phyloP scores from a whole-genome alignment of 345 rosid genomes.

The Arabidopsis suecica region DNA sequence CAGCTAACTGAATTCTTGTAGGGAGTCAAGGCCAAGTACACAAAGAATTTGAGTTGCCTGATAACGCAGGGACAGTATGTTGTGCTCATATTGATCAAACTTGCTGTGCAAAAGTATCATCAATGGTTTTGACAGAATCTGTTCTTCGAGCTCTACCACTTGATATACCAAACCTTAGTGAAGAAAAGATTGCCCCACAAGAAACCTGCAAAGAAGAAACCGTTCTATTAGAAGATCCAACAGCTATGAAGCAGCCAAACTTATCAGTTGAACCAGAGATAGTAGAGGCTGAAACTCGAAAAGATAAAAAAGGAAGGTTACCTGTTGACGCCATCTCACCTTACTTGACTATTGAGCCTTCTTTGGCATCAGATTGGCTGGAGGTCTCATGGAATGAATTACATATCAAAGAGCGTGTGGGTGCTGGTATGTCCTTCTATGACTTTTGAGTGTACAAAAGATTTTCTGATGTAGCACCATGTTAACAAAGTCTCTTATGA shows the following conservation, averaged over 20 bases:
- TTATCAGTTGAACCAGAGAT: slow-evolving; percentile 48
- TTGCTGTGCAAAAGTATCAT: slow-evolving; percentile 45
- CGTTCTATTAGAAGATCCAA: slow-evolving; percentile 45
- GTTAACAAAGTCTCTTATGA: background rate
- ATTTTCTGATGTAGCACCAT: background rate
- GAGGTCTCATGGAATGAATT: slow-evolving; percentile 93
- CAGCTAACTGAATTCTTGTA: slow-evolving; percentile 37
- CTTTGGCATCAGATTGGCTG: slow-evolving; percentile 97
- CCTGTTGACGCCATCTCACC: slow-evolving; percentile 55
- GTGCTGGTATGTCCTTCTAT: slow-evolving; percentile 71
- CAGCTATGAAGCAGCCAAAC: slow-evolving; percentile 45
- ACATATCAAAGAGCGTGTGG: slow-evolving; percentile 90
- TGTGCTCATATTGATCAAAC: slow-evolving; percentile 46
- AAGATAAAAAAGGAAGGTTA: slow-evolving; percentile 50
- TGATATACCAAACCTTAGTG: slow-evolving; percentile 44
- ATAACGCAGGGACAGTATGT: slow-evolving; percentile 27
- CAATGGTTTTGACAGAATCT: slow-evolving; percentile 47
- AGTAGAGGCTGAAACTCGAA: slow-evolving; percentile 48
- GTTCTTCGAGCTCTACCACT: slow-evolving; percentile 35
- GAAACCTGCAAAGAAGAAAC: slow-evolving; percentile 51
- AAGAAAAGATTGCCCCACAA: slow-evolving; percentile 38
- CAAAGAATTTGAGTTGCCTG: slow-evolving; percentile 40
- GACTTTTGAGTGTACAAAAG: background rate
- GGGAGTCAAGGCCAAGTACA: slow-evolving; percentile 45
- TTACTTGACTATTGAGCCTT: slow-evolving; percentile 82